Base-by-base conservation (phyloP, 2,329 filamentous ascomycete species). In the Lomentospora prolificans region DNA sequence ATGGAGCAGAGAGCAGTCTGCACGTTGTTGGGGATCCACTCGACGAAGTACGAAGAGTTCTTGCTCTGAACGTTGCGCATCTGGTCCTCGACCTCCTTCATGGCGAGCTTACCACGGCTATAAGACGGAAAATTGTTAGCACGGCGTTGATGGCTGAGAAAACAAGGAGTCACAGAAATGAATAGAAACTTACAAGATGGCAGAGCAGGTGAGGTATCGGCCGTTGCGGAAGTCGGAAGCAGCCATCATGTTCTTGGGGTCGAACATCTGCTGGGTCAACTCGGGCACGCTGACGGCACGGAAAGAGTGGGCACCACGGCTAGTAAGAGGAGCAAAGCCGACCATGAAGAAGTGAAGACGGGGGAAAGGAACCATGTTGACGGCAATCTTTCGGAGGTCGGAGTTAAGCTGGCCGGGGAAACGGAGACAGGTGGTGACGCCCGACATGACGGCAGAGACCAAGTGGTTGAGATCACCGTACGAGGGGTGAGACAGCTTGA, bases 301-400 rank as follows among this genome's bases (percentile, higher is more conserved):
- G 92, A 97, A 99, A 66, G 89, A 90, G 82, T 95, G 76, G 64
- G 92, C 87, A 67, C 77, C 77, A 62, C 77, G 77, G 75, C 90
- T 95, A 74, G 94, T 99, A 69, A 99, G 84, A 72, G 94, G 94
- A 75, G 94, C 92, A 74, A 99, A 99, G 75, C 94, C 94, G 73
- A 99, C 94, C 94, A 99, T 99, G 86, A 99, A 99, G 87, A 99
- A 99, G 79, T 99, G 94, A 62, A 99, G 90, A 90, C 94, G 94
- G 65, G 94, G 94, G 89, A 99, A 99, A 61, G 94, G 94, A 77
- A 99, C 94, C 82, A 99, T 99, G 89, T 99, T 99, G 77, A 99
- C 94, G 65, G 94, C 94, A 70, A 99, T 80, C 84, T 99, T 99
- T 80, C 94, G 90, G 66, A 99, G 89, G 75, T 99, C 94, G 72